These are phyloP conservation scores for Nothophoma quercina DNA, from an alignment of 2,329 filamentous ascomycete genomes.

Conservation along the genomic window DNA sequence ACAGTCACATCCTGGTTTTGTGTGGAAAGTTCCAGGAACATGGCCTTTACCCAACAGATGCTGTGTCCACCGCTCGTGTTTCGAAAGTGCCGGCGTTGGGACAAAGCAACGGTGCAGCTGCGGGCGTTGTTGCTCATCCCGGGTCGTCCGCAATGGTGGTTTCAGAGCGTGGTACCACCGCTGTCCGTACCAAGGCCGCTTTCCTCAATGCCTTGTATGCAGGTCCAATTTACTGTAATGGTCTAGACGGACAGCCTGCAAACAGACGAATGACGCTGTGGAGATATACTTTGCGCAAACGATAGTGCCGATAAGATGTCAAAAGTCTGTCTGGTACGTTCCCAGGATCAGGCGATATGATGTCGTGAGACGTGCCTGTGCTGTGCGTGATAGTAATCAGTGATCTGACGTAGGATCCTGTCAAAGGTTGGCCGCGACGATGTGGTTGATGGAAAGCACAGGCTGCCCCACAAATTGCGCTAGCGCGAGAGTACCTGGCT, in stretches of 20 bases:
- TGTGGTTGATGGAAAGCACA: constrained; percentile 7
- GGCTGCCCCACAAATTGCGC: neutral
- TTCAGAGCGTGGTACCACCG: constrained; percentile 10
- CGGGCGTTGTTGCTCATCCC: constrained; percentile 6
- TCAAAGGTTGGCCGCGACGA: neutral
- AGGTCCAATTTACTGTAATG: neutral
- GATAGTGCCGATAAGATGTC: no score
- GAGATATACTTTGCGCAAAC: no score
- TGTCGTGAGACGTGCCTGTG: no score
- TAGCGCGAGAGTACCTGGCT: constrained; percentile 16
- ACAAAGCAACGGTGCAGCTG: neutral
- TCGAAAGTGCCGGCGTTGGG: constrained; percentile 9
- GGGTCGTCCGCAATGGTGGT: constrained; percentile 5
- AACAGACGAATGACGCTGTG: no score
- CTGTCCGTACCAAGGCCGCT: constrained; percentile 9
- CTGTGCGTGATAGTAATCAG: no score
- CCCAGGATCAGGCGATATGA: no score
- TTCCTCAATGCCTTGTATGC: constrained; percentile 17
- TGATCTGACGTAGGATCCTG: neutral
- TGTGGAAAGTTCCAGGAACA: constrained; percentile 15
- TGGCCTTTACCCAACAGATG: constrained; percentile 11
- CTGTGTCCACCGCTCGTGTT: constrained; percentile 10
- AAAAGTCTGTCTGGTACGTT: no score
- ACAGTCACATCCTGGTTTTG: neutral
- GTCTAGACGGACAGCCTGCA: neutral